Conservation (phyloP, 2,329 filamentous ascomycete species). For the Apiospora hydei region DNA sequence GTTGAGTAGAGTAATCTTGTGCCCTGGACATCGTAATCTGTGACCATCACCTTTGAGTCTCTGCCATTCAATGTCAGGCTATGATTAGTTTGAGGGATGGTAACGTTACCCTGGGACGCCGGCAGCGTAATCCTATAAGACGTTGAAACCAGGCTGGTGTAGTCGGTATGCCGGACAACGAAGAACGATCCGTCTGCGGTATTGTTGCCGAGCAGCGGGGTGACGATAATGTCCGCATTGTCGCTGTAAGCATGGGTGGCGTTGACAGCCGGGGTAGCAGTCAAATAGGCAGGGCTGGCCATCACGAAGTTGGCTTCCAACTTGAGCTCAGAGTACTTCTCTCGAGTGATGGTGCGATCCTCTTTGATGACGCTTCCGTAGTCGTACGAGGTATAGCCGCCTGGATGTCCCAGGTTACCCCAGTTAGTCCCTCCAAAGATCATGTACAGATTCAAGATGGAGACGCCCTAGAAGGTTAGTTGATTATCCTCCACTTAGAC, state of each 20-base stretch:
- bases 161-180: conserved; percentile 71
- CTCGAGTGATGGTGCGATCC: conserved; percentile 70
- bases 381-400: conserved; percentile 67
- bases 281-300: conserved; percentile 73
- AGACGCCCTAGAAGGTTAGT: background rate
- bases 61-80: conserved; percentile 65
- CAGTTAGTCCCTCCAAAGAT: conserved; percentile 83
- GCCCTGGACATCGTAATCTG: conserved; percentile 69
- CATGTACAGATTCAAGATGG: conserved; percentile 42
- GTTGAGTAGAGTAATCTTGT: conserved; percentile 70
- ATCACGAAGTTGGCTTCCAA: conserved; percentile 78
- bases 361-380: conserved; percentile 70
- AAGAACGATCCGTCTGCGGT: conserved; percentile 64
- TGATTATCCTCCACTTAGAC: background rate
- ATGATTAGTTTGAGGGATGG: conserved; percentile 65
- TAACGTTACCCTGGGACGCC: conserved; percentile 63
- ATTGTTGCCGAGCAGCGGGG: conserved; percentile 63
- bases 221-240: conserved; percentile 62
- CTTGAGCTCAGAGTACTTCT: conserved; percentile 85
- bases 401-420: conserved; percentile 79
- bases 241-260: conserved; percentile 60
- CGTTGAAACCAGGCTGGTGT: conserved; percentile 63
- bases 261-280: conserved; percentile 60
- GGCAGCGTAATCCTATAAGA: conserved; percentile 69
- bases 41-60: conserved; percentile 74